Base-by-base conservation (phyloP, 768 basidiomycete species). In the Hydnomerulius pinastri region DNA sequence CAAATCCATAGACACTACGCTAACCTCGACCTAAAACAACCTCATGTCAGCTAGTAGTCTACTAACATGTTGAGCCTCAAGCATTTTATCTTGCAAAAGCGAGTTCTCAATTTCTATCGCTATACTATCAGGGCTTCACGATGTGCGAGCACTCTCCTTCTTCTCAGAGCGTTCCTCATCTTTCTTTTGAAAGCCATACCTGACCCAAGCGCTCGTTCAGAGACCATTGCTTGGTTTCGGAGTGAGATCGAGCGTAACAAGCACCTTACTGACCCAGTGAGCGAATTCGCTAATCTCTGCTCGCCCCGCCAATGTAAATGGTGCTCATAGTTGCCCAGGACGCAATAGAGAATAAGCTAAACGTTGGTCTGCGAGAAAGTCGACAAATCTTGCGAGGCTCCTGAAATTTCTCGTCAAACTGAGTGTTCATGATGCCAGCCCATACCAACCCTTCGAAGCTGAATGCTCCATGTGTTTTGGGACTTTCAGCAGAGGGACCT, bases 191-290 rank as follows among this genome's bases (percentile, higher is more conserved):
- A 56, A 90, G 90, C 66, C 35, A 84, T 92, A 43, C 81, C 80
- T 29, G 79, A 90, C 69, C 75, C 74, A 45, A 62, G 64, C 50
- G 75, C 85, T 24, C 78, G 89, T 51, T 66, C 68, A 51, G 88
- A 91, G 59, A 88, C 88, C 0, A 67, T 90, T 6, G 60, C 65
- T 18, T 92, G 89, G 87, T 80, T 91, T 66, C 82, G 90, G 24
- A 61, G 70, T 42, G 87, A 90, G 67, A 80, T 91, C 57, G 84
- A 89, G 61, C 73, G 81, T 51, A 83, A 82, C 57, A 76, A 67
- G 51, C 63, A 82, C 59, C 60, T 87, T 33, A 64, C 73, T 10
- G 84, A 90, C 61, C 65, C 73, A 54, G 89, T 90, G 58, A 61
- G 66, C 40, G 1, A 27, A 10, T 40, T 35, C n/a, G 5, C 7